Evolutionary conservation across 208 protist genomes (phyloP).

Genomic region (Hexamita inflata): DNA sequence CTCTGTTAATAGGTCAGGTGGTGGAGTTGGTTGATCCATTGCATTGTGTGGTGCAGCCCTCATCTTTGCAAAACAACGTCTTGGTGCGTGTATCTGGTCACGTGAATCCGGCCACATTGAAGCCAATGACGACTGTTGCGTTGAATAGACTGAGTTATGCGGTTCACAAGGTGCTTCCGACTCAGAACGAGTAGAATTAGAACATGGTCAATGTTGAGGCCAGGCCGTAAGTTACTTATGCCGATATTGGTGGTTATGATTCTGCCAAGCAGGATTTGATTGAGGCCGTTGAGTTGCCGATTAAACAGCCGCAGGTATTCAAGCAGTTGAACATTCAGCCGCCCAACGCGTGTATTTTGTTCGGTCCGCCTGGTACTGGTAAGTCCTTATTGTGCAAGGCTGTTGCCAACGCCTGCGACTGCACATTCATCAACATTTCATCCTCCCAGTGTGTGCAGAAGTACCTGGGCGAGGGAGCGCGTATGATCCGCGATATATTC

Average conservation of each 20-base stretch:
- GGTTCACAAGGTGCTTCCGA: constrained; percentile 17
- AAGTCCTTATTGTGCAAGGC: constrained; percentile 84
- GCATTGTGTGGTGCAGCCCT: neutral
- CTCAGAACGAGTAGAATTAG: constrained; percentile 8
- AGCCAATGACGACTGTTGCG: constrained; percentile 18
- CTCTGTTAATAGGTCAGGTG: neutral
- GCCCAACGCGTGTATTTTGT: constrained; percentile 33
- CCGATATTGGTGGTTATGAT: constrained; percentile 30
- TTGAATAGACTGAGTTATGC: neutral
- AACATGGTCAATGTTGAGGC: constrained; percentile 16
- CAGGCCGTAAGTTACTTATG: constrained; percentile 6
- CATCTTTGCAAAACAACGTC: neutral
- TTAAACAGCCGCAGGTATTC: constrained; percentile 79
- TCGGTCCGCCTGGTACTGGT: constrained; percentile 40
- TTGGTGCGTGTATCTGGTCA: constrained; percentile 5
- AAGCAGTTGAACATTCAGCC: neutral
- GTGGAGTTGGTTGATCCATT: constrained; percentile 6
- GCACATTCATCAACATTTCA: constrained; percentile 95
- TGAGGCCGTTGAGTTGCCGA: constrained; percentile 96
- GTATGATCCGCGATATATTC: constrained; percentile 97
- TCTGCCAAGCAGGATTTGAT: constrained; percentile 37
- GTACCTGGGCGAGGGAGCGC: constrained; percentile 91
- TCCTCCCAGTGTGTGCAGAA: constrained; percentile 93
- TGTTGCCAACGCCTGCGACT: constrained; percentile 89
- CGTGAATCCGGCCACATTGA: constrained; percentile 4